These are phyloP conservation scores for Pyrenophora teres DNA, from an alignment of 2,329 filamentous ascomycete genomes.

Conservation along the genomic window DNA sequence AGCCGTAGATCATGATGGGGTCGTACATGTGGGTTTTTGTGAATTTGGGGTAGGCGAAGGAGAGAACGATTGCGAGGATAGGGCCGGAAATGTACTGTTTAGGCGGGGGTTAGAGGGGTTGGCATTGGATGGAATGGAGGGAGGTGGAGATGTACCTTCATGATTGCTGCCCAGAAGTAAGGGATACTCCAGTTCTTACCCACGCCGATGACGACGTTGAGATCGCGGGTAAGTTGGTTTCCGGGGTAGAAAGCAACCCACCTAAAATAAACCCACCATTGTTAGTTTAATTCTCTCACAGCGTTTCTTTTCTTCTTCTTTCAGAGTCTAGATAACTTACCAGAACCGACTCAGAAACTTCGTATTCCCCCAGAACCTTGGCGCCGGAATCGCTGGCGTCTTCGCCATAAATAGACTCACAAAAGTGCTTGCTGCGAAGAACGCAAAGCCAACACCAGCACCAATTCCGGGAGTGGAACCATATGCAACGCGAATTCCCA, in stretches of 20 bases:
- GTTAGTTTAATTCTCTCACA: no score
- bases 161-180: conserved; percentile 49
- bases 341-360: conserved; percentile 35
- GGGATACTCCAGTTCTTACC: conserved; percentile 61
- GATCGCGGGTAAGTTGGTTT: conserved; percentile 59
- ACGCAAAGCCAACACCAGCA: conserved; percentile 56
- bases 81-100: conserved; percentile 27
- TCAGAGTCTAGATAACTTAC: no score
- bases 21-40: conserved; percentile 18
- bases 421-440: conserved; percentile 51
- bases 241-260: conserved; percentile 57
- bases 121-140: background rate
- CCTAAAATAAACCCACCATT: conserved; percentile 23
- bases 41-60: conserved; percentile 32
- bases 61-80: conserved; percentile 30
- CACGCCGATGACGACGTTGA: conserved; percentile 56
- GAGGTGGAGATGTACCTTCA: background rate
- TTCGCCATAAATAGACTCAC: conserved; percentile 47
- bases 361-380: conserved; percentile 48
- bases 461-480: conserved; percentile 48
- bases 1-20: conserved; percentile 33
- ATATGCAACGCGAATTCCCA: conserved; percentile 56
- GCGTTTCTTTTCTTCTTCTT: no score
- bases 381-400: conserved; percentile 48
- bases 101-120: no score